Evolutionary conservation across 768 basidiomycete genomes (phyloP).

Genomic region (Sporobolomyces phaffii): DNA sequence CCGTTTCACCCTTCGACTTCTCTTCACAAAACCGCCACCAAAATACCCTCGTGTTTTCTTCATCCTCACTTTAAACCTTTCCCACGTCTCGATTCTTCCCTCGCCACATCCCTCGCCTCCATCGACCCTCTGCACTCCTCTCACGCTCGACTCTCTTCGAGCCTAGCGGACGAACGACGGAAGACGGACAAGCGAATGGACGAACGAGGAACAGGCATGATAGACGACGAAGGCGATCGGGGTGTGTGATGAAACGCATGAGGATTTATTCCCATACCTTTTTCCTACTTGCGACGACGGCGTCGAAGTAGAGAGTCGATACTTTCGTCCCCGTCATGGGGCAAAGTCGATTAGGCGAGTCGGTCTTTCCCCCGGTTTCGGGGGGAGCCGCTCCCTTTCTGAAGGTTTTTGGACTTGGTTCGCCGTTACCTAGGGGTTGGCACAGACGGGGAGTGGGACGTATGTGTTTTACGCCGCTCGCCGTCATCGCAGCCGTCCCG

Average conservation of each 20-base stretch:
- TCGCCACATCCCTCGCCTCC: neutral
- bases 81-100: neutral
- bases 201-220: neutral
- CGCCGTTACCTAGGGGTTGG: no score
- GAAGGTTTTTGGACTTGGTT: no score
- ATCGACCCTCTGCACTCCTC: conserved; percentile 9
- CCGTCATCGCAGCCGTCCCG: no score
- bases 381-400: no score
- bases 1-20: neutral
- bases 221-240: neutral
- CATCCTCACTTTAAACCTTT: no score
- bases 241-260: neutral
- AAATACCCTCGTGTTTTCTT: neutral
- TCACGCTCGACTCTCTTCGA: conserved; percentile 3
- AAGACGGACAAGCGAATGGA: no score
- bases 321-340: neutral
- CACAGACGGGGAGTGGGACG: no score
- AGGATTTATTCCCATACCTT: conserved; percentile 3
- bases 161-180: neutral
- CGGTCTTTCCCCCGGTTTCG: no score
- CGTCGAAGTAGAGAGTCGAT: neutral
- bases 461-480: no score
- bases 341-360: no score
- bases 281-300: neutral
- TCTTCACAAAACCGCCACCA: neutral